Conservation (phyloP, 257 asterid genomes). For the Henckelia pumila region DNA sequence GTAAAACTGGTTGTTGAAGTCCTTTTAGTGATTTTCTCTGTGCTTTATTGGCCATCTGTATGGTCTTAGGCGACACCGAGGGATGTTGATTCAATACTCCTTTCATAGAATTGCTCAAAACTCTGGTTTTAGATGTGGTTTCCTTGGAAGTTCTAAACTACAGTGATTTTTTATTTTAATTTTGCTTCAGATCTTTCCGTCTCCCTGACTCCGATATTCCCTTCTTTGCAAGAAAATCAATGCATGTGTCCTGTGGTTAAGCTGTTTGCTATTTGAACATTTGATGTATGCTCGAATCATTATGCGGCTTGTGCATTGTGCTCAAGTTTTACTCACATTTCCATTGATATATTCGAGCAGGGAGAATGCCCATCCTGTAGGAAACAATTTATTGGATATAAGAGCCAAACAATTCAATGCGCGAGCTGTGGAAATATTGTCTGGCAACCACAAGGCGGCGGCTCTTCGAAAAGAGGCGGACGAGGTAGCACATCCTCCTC, state of each 20-base stretch:
- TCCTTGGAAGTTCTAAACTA: neutral
- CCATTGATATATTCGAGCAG: slow-evolving; percentile 38
- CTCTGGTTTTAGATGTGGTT: neutral
- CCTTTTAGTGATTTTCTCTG: neutral
- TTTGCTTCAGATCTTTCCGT: neutral
- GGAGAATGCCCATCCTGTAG: slow-evolving; percentile 95
- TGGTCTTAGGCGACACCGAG: neutral
- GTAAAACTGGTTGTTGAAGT: slow-evolving; percentile 35
- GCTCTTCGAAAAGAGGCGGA: slow-evolving; percentile 58
- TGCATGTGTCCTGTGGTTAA: neutral
- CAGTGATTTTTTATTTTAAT: neutral
- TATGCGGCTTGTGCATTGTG: slow-evolving; percentile 6
- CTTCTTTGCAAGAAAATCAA: neutral
- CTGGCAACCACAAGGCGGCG: slow-evolving; percentile 83
- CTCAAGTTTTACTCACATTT: slow-evolving; percentile 6
- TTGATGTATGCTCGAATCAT: slow-evolving; percentile 11
- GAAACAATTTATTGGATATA: slow-evolving; percentile 81
- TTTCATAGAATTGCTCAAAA: neutral
- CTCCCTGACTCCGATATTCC: neutral
- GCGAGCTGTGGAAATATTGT: slow-evolving; percentile 83
- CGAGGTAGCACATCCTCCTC: slow-evolving; percentile 58
- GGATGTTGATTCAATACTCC: neutral
- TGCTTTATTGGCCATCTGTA: neutral
- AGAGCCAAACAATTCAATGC: slow-evolving; percentile 80
- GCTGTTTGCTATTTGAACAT: neutral